Base-by-base conservation (phyloP, 208 protist species). In the Strigomonas culicis region DNA sequence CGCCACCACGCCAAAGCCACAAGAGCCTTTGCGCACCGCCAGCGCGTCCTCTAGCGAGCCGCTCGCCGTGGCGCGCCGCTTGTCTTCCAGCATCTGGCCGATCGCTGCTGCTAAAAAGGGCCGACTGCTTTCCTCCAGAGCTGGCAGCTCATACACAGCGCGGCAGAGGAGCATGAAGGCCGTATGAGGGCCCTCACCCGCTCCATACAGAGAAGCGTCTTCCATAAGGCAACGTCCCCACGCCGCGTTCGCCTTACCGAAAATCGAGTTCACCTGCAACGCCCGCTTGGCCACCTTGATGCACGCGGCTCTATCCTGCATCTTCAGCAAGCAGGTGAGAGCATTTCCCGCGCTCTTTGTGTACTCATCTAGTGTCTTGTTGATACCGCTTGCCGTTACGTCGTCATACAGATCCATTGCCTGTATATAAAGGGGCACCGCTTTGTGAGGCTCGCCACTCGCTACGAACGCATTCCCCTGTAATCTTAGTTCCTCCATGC, bases 191-290 rank as follows among this genome's bases (percentile, higher is more conserved):
- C 4, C 22, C 11, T 52, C 63, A 27, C 50, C 39, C 4, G 47
- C 46, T 13, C 49, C 17, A 31, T 63, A 50, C 17, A 82, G 13
- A 17, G 74, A 69, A 0, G 59, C 63, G 25, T 77, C 58, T 31
- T 58, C 36, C 25, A 87, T 47, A 0, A 76, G 59, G 47, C 82
- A 88, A 19, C 82, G 72, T 21, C 86, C 89, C 63, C 82, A 71
- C 63, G 93, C 88, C 19, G 86, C 89, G 71, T 93, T 90, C 1
- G 82, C 86, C 68, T 95, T 95, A 3, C 85, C 86, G 11, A 93
- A 62, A 31, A 93, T 79, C 0, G 86, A 84, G 52, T 95, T 93
- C 0, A 68, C 44, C 4, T 28, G 58, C 1, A 93, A 77, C 52
- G 72, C 83, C 3, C 79, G 72, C 25, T 59, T 49, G 4, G 84